Conservation (phyloP, 371 early-diverging fungal genomes). For the Homolaphlyctis polyrhiza region DNA sequence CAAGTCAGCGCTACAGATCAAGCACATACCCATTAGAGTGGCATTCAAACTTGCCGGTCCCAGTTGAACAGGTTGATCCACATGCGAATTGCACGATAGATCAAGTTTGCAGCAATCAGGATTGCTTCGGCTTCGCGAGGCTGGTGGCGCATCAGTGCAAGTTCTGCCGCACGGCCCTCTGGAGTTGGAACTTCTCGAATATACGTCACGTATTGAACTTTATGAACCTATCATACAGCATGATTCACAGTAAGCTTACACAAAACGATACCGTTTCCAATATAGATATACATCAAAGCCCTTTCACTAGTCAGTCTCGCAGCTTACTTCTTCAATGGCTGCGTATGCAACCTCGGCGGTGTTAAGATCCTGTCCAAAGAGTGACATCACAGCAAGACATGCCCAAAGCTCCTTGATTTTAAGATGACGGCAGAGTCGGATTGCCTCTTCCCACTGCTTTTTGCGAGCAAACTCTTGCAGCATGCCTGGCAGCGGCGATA, state of each 20-base stretch:
- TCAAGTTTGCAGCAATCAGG: constrained; percentile 31
- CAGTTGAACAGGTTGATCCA: constrained; percentile 45
- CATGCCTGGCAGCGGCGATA: constrained; percentile 44
- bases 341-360: constrained; percentile 57
- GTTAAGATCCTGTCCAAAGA: constrained; percentile 45
- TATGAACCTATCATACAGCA: constrained; percentile 22
- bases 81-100: constrained; percentile 41
- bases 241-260: not conserved
- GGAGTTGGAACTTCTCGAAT: constrained; percentile 41
- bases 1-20: not conserved
- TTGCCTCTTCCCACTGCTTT: constrained; percentile 53
- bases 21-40: too few species aligned
- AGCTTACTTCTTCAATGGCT: constrained; percentile 42
- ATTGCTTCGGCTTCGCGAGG: constrained; percentile 48
- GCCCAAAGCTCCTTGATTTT: constrained; percentile 48
- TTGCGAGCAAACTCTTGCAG: constrained; percentile 43
- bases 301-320: not conserved
- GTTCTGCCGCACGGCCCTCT: constrained; percentile 42
- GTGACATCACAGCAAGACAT: constrained; percentile 46
- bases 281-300: not conserved
- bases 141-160: constrained; percentile 40
- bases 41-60: constrained; percentile 38
- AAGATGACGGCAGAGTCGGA: constrained; percentile 43
- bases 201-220: constrained; percentile 49
- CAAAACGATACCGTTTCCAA: constrained; percentile 6